Base-by-base conservation (phyloP, 2,329 filamentous ascomycete genomes). In the Pseudopyricularia cyperi region DNA sequence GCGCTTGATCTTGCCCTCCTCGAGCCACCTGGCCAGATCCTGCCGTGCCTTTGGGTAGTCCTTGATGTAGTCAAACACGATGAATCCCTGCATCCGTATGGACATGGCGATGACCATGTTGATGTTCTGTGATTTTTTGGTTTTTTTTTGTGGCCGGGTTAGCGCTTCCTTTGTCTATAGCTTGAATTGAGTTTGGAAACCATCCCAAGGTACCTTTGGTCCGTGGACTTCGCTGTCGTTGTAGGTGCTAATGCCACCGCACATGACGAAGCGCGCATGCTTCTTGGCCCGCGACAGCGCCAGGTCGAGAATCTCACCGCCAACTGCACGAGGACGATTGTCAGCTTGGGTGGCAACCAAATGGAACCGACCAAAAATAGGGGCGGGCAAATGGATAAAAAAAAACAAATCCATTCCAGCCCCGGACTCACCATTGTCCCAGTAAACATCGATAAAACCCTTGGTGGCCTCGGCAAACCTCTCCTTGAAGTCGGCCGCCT, bases 241-340 rank as follows among this genome's bases (percentile, higher is more conserved):
- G 66, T 88, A 88, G 63, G 82, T 76, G 62, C 76, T 81, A 67
- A 89, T 87, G 57, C 66, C 73, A 48, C 85, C 85, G 66, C 85
- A 88, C 66, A 85, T 84, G 57, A 83, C 79, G 63, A 89, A 85
- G 33, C 84, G 74, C 14, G 83, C 69, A 61, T 76, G 70, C 50
- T 68, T 67, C 52, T 80, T 82, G 53, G 85, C 83, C n/a, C 81
- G 73, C 3, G 65, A 68, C 37, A 89, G 71, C 46, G 80, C 82
- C 55, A 79, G 63, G 62, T 87, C 81, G 34, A 88, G 71, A 51
- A 87, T 82, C 52, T 85, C 80, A 14, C 83, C 84, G 24, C 83
- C 83, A 26, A 85, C 81, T 64, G 30, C 14, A 30, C 32, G 11
- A 26, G 28, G 22, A 8, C 15, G 3, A 32, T 30, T 30, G 28